Base-by-base conservation (phyloP, 257 asterid species). In the Euphrasia confusa region DNA sequence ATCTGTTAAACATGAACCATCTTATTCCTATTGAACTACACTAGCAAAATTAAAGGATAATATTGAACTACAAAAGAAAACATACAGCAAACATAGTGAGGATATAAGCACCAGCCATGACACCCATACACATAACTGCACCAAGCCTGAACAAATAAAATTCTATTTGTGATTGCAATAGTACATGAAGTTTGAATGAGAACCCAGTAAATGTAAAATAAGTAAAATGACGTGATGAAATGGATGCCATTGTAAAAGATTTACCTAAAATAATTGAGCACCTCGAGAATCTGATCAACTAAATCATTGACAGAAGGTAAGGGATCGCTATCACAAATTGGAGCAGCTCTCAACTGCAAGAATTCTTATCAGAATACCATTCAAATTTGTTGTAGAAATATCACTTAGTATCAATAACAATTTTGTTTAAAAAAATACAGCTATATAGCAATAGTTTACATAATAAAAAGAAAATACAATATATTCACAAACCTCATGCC, bases 41-140 rank as follows among this genome's bases (percentile, higher is more conserved):
- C 58, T 7, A 18, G 24, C 10, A 64, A 48, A 54, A 58, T 40
- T 47, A 27, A 18, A 71, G 45, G 35, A 70, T 17, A 26, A 6
- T 7, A 21, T 53, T 40, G 65, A 69, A 57, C 52, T 28, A 47
- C 2, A 35, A 52, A 35, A 7, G 17, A 48, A 66, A 66, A 77
- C 96, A 11, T 83, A 90, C 97, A 42, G 97, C 89, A 66, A 90
- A 87, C 68, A 85, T 63, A 65, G 95, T 78, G 66, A 90, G 88
- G 70, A 90, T 67, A 79, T 90, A 90, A 79, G 96, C 97, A 55
- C 97, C 97, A 30, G 96, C 97, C 73, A 74, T 79, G 55, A 80
- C 97, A 67, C 97, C 97, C 97, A 90, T 87, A 81, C 91, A 79
- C 95, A 90, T 90, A 74, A 90, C 97, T 66, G 90, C 81, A 65